phyloP scores from a whole-genome alignment of 1,139 yeast species.

The Taiozyma onychis region DNA sequence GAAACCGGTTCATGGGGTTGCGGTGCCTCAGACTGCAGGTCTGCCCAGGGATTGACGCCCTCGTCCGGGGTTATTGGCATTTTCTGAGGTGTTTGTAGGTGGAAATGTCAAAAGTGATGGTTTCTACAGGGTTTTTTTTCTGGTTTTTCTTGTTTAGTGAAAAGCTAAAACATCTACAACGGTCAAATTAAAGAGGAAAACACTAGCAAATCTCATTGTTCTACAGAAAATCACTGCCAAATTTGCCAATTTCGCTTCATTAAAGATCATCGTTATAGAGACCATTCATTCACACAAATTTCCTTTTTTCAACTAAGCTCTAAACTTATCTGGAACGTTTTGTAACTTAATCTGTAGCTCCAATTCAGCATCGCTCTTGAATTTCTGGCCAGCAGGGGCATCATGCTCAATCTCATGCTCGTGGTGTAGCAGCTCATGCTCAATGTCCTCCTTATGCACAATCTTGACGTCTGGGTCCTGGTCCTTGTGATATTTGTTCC shows the following conservation, averaged over 20 bases:
- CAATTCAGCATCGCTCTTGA: constrained; percentile 32
- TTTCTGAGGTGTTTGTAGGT: neutral
- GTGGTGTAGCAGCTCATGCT: constrained; percentile 84
- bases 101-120: neutral
- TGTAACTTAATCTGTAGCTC: constrained; percentile 29
- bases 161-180: too few species aligned
- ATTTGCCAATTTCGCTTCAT: too few species aligned
- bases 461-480: constrained; percentile 75
- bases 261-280: too few species aligned
- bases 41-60: neutral
- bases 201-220: too few species aligned
- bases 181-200: too few species aligned
- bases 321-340: constrained; percentile 33
- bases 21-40: neutral
- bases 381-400: constrained; percentile 31
- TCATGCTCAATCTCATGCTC: constrained; percentile 84
- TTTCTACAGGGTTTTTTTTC: too few species aligned
- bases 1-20: neutral
- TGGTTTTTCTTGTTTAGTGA: too few species aligned
- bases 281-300: too few species aligned
- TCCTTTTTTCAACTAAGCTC: constrained; percentile 16
- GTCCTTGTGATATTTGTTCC: constrained; percentile 80
- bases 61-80: neutral
- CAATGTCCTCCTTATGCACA: constrained; percentile 85
- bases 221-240: too few species aligned